These are phyloP conservation scores for Heterobasidion annosum DNA, from an alignment of 1,284 basidiomycete species.

Conservation along the genomic window DNA sequence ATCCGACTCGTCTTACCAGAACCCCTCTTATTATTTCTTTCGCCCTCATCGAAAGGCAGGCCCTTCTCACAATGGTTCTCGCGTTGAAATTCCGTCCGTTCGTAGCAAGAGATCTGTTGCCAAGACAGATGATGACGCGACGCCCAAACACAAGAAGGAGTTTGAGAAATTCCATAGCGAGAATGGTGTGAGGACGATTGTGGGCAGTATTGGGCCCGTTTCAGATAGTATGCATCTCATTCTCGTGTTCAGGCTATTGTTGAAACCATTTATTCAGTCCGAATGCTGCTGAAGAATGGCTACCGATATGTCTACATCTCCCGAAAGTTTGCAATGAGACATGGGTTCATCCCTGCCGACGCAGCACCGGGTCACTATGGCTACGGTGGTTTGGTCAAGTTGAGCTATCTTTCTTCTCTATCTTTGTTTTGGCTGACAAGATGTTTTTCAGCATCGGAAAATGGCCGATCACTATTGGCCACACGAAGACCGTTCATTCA, in stretches of 20 bases:
- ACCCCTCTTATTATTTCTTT: slow-evolving; percentile 65
- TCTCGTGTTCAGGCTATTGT: slow-evolving; percentile 5
- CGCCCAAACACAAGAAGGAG: slow-evolving; percentile 61
- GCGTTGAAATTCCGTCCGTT: slow-evolving; percentile 16
- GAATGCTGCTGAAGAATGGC: slow-evolving; percentile 91
- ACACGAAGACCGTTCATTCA: slow-evolving; percentile 31
- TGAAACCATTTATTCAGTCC: slow-evolving; percentile 36
- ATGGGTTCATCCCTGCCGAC: slow-evolving; percentile 85
- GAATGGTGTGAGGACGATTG: slow-evolving; percentile 90
- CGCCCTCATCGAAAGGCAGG: slow-evolving; percentile 21
- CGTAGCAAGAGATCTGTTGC: slow-evolving; percentile 27
- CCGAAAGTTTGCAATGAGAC: slow-evolving; percentile 82
- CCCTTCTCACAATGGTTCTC: slow-evolving; percentile 17
- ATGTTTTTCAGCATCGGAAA: slow-evolving; percentile 47
- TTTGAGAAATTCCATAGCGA: slow-evolving; percentile 83
- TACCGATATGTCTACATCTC: slow-evolving; percentile 95
- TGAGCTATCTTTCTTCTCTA: slow-evolving; percentile 1
- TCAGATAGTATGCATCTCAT: slow-evolving; percentile 57
- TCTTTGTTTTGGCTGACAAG: not conserved
- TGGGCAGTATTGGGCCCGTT: slow-evolving; percentile 87
- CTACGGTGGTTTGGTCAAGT: slow-evolving; percentile 75
- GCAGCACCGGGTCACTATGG: slow-evolving; percentile 80
- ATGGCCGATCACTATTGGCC: slow-evolving; percentile 63
- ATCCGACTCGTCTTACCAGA: slow-evolving; percentile 49
- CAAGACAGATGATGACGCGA: slow-evolving; percentile 25